phyloP scores from a whole-genome alignment of 371 early-diverging fungal species.

The Zychaea mexicana region DNA sequence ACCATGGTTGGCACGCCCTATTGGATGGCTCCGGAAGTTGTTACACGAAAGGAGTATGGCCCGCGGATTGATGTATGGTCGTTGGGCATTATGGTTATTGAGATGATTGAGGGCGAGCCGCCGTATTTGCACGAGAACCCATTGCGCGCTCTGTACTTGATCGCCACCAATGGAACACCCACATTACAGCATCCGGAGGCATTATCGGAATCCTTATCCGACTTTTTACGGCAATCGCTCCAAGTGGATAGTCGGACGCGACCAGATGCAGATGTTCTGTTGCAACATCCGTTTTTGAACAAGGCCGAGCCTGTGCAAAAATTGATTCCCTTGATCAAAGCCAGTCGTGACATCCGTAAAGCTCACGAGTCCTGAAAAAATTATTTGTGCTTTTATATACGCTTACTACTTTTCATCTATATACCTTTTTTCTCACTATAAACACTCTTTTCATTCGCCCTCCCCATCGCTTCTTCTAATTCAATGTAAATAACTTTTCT shows the following conservation, averaged over 20 bases:
- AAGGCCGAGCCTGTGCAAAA: constrained; percentile 86
- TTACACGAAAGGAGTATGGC: constrained; percentile 93
- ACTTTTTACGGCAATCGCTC: constrained; percentile 82
- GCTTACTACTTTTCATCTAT: neutral
- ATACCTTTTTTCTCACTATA: neutral
- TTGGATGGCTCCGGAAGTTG: constrained; percentile 97
- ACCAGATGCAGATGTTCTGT: constrained; percentile 78
- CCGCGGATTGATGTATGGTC: constrained; percentile 98
- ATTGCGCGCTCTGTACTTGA: constrained; percentile 89
- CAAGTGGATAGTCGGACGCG: constrained; percentile 87
- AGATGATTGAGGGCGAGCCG: constrained; percentile 94
- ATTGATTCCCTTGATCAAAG: constrained; percentile 82
- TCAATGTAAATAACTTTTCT: neutral
- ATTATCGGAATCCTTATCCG: constrained; percentile 75
- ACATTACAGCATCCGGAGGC: constrained; percentile 87
- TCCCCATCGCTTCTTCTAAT: neutral
- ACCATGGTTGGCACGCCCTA: constrained; percentile 95
- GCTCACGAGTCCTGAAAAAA: constrained; percentile 6
- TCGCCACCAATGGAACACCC: constrained; percentile 97
- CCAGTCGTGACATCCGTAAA: constrained; percentile 16
- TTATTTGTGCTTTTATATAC: constrained; percentile 5
- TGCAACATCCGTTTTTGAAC: constrained; percentile 86
- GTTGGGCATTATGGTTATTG: constrained; percentile 95
- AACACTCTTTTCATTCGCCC: neutral
- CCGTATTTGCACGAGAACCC: constrained; percentile 97